Percentiles rank a stretch among this genome's conserved stretches.
Conservation (phyloP, 192 early-diverging fungal genomes). For the Cetraspora pellucida region DNA sequence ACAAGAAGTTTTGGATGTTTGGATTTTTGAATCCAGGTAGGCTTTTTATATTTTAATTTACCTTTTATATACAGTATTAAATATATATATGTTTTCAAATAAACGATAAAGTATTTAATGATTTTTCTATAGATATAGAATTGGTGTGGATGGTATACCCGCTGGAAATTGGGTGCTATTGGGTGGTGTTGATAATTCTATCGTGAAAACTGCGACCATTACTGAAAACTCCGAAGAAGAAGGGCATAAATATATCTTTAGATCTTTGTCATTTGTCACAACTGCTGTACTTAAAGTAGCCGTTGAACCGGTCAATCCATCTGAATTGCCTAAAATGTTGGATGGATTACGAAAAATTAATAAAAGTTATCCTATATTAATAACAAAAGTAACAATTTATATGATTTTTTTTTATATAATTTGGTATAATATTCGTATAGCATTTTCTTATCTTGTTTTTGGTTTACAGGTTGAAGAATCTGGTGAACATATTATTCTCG, state of each 20-base stretch:
- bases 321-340: constrained; percentile 97
- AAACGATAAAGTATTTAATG: no score
- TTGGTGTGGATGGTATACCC: constrained; percentile 75
- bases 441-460: background rate
- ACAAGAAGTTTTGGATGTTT: constrained; percentile 69
- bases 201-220: constrained; percentile 95
- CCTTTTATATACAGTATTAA: background rate
- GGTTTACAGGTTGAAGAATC: constrained; percentile 78
- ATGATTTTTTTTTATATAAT: background rate
- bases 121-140: constrained; percentile 60
- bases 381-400: constrained; percentile 62
- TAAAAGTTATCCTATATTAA: constrained; percentile 89
- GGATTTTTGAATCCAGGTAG: constrained; percentile 83
- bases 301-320: constrained; percentile 96
- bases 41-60: background rate
- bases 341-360: constrained; percentile 95
- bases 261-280: constrained; percentile 80
- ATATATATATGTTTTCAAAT: no score
- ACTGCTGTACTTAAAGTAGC: constrained; percentile 91
- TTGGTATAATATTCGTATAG: background rate
- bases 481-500: constrained; percentile 94
- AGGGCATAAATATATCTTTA: constrained; percentile 75
- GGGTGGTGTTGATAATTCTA: constrained; percentile 88
- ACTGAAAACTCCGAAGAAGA: constrained; percentile 68
- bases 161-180: constrained; percentile 93